Base-by-base conservation (phyloP, 2,329 filamentous ascomycete species). In the Cladosporium cucumerinum region DNA sequence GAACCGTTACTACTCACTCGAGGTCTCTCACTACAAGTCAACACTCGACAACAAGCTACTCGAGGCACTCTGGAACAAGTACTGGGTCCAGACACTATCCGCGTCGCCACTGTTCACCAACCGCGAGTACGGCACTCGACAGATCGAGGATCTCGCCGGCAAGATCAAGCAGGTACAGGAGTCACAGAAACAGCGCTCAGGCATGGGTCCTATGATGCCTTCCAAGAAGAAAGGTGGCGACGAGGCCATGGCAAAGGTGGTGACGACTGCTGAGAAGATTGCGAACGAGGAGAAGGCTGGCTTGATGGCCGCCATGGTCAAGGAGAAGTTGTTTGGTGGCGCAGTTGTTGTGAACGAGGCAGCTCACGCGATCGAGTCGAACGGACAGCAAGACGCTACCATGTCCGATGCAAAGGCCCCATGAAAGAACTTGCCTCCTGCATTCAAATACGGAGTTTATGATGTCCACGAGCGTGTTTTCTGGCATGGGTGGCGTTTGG, bases 41-140 rank as follows among this genome's bases (percentile, higher is more conserved):
- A 90, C 90, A 0, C 88, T 99, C 30, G 95, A 99, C 78, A 85
- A 88, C 1, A 90, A 93, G 72, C 84, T 99, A 26, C 83, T 99
- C 5, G 92, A 96, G 73, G 85, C 92, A 60, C 83, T 99, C 32
- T 98, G 95, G 95, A 97, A 97, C 82, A 98, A 98, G 79, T 99
- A 99, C 82, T 97, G 93, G 95, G 93, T 97, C 36, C 91, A 96
- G 74, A 99, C 95, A 6, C 85, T 99, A 23, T 96, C 92, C 34
- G 92, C 96, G 72, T 95, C 88, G 71, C 93, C 94, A 25, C 85
- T 97, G 5, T 89, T 96, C 72, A 93, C 92, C 64, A 98, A 97
- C 74, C 90, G 93, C 68, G 94, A 97, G 71, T 99, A 93, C 75
- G 90, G 89, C 61, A 96, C 90, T 72, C 95, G 93, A 78, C 93